Evolutionary conservation across 148 eudicot species (phyloP).

Genomic region (Hydrangea macrophylla): DNA sequence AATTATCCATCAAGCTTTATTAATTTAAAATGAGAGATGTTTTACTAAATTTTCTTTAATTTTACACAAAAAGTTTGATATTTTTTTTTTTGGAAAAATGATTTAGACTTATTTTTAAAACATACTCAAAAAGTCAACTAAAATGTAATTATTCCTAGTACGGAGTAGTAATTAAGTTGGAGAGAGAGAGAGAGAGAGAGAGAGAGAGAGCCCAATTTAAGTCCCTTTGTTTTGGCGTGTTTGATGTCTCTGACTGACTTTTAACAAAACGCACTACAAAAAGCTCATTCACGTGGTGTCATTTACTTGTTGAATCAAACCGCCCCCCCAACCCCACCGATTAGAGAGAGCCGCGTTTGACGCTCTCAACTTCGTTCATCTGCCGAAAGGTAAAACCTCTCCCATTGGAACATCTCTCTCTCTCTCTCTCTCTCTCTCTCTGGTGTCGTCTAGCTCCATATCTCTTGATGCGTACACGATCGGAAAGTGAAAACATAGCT

Average conservation of each 20-base stretch:
- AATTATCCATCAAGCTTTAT: too few species aligned
- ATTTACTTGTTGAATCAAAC: background rate
- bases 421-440: slow-evolving; percentile 14
- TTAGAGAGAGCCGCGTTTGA: slow-evolving; percentile 2
- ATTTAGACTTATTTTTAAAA: too few species aligned
- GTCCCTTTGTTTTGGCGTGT: too few species aligned
- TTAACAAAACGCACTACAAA: background rate
- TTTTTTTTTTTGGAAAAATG: too few species aligned
- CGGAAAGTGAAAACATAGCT: slow-evolving; percentile 14
- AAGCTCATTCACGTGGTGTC: slow-evolving; percentile 11
- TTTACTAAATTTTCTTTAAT: too few species aligned
- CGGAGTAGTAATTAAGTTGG: too few species aligned
- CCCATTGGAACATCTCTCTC: background rate
- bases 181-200: too few species aligned
- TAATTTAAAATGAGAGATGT: too few species aligned
- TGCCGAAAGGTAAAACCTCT: slow-evolving; percentile 6
- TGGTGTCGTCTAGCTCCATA: slow-evolving; percentile 12
- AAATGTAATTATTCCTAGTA: too few species aligned
- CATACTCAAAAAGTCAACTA: too few species aligned
- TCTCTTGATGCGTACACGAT: slow-evolving; percentile 31
- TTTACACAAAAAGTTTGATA: too few species aligned
- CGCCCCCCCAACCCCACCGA: background rate
- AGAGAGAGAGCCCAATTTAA: too few species aligned
- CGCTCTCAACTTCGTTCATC: background rate
- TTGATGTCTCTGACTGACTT: background rate